Evolutionary conservation across 768 basidiomycete genomes (phyloP), one percentile per base, ranked within the genome.

Genomic region (Serendipita sp.): DNA sequence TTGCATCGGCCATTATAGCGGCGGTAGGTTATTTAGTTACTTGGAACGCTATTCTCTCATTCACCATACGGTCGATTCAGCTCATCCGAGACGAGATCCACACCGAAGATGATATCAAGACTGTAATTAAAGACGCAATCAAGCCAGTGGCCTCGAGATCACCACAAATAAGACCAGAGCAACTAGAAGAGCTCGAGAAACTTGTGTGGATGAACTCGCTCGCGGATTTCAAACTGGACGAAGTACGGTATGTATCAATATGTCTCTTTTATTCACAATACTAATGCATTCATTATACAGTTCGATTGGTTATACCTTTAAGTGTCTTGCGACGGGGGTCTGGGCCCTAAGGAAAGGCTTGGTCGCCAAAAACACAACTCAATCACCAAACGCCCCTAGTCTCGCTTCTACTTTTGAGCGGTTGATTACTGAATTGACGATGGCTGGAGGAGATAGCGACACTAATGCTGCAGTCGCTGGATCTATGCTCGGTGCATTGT

Each of bases 371-470:
- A 32, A 32, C 16, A 16, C 48, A 7, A 8, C 2, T 18, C 7
- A n/a, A 32, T 1, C 16, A 35, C 56, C 16, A 3, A n/a, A 60
- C 34, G 23, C 16, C 10, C 35, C 23, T 28, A 60, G 35, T 28
- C 56, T 38, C 32, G 23, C 23, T 10, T 60, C 56, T 28, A 35
- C 35, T 10, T 60, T 28, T 38, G 23, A 60, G 35, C 23, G 34
- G 35, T 4, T 60, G 23, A 60, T 60, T 60, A 60, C 56, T 10
- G 56, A 60, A 8, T 28, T 60, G 23, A 60, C 56, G 35, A 60
- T 60, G 56, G 56, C 56, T 28, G 56, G 56, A 8, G 56, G 56
- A 35, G 56, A 60, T n/a, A 60, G 56, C 56, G 56, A 60, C 35
- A 60, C 56, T 3, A 60, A 60, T 38, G 23, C 28, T 28, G 56